Evolutionary conservation across 352 stramenopile species (phyloP), one percentile per base, ranked within the genome.

Genomic region (Globisporangium cylindrosporum): DNA sequence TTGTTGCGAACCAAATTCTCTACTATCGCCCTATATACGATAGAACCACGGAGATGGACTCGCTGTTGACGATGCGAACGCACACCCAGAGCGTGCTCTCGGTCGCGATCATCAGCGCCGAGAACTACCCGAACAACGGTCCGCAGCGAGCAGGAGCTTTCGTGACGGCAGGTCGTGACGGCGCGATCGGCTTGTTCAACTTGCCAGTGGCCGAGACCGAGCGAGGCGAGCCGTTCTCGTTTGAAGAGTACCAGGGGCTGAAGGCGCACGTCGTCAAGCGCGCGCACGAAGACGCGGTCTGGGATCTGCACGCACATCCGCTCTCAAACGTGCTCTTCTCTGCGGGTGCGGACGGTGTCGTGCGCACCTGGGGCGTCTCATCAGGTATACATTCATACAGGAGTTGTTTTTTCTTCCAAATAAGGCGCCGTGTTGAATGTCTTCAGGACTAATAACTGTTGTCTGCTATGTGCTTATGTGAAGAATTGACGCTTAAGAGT

Each of bases 301-400:
- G 89, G 89, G 73, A 92, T 60, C 78, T 96, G 12, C 81, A 92
- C 57, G 84, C 89, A 12, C 89, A 96, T 43, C 86, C 89, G 34
- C 72, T 94, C 25, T 93, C 86, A 20, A 94, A 94, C 59, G 74
- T 91, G 18, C 72, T 96, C 22, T 96, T 96, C 51, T 94, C 86
- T 2, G 85, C 86, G 46, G 86, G 89, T 54, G 72, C 89, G 1
- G 89, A 96, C 53, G 89, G 84, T 24, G 78, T 92, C 55, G 87
- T 96, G 22, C 79, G 86, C 38, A 91, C 82, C 0, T 96, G 89
- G 89, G 84, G 80, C 8, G 71, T 95, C 48, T 77, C 84, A 9
- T 88, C 84, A 71, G 88, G 88, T 95, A 79, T 29, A 3, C 27
- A 29, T 29, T 29, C 27, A 29, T 29, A 29, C 1, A 1, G 27